Base-by-base conservation (phyloP, 352 stramenopile species). In the Blastocystis sp. region DNA sequence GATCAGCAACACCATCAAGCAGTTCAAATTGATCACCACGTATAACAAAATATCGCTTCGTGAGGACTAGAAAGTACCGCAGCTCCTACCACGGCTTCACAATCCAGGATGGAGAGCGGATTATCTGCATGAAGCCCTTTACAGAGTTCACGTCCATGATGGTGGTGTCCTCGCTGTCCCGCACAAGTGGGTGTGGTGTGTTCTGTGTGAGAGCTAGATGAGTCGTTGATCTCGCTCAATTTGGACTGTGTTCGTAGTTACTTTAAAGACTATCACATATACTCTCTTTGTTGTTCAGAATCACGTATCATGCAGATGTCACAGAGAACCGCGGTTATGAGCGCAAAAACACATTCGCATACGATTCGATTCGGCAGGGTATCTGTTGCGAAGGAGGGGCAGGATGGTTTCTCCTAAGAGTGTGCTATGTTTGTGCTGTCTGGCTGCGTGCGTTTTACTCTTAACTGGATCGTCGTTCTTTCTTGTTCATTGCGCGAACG, bases 1-100 rank as follows among this genome's bases (percentile, higher is more conserved):
- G 91, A 99, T 99, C 90, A 98, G 94, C 91, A 99, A 99, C 91
- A 99, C 99, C 92, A 98, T 99, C 92, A 99, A 99, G 93, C 97
- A 99, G 92, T 99, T 99, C 93, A 99, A 99, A 26, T 19, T 88
- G 16, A 55, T 80, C 16, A 80, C 69, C 9, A 80, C 69, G 37
- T 65, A 24, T 24, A 24, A 24, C 6, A 19, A 16, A 16, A 55
- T 55, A n/a, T 55, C 6, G 45, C 9, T 55, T 6, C 16, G 6
- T 55, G 9, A 65, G 4, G 60, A 24, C 12, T 12, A 65, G 60
- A 10, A 60, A 61, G 39, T 80, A 80, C 63, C 69, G 69, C 31
- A 80, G 69, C 31, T 62, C 33, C 1, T 80, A 80, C 55, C 39
- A 80, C 9, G 69, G 69, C 3, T 80, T 80, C 45, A 80, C 69